Conservation (phyloP, 768 basidiomycete genomes). For the Lentinula detonsa region DNA sequence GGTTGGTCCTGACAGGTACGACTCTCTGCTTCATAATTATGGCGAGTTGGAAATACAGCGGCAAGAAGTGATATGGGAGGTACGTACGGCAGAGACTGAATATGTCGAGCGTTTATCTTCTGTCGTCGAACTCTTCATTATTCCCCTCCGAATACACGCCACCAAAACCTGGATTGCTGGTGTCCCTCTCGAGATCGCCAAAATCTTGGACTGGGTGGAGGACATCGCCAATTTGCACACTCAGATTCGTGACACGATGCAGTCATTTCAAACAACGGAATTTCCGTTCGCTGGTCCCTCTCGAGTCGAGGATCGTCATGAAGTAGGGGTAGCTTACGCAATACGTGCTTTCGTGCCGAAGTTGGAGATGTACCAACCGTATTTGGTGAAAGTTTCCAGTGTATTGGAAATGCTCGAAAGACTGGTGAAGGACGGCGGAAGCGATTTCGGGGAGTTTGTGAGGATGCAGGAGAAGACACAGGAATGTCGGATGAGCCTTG, state of each 20-base stretch:
- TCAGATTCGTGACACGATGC: slow-evolving; percentile 48
- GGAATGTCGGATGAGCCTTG: slow-evolving; percentile 46
- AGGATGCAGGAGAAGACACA: slow-evolving; percentile 52
- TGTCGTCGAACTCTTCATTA: slow-evolving; percentile 68
- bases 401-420: slow-evolving; percentile 48
- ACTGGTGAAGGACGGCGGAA: slow-evolving; percentile 41
- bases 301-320: slow-evolving; percentile 29
- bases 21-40: slow-evolving; percentile 28
- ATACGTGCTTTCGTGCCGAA: slow-evolving; percentile 57
- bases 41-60: slow-evolving; percentile 51
- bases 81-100: slow-evolving; percentile 59
- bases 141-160: slow-evolving; percentile 69
- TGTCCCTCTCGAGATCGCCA: slow-evolving; percentile 62
- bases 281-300: slow-evolving; percentile 16
- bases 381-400: slow-evolving; percentile 66
- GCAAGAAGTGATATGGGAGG: slow-evolving; percentile 63
- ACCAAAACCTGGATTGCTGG: slow-evolving; percentile 76
- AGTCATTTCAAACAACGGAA: slow-evolving; percentile 32
- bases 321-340: slow-evolving; percentile 41
- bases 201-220: slow-evolving; percentile 84
- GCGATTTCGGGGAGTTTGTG: slow-evolving; percentile 84
- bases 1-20: slow-evolving; percentile 24
- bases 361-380: slow-evolving; percentile 84
- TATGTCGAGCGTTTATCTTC: slow-evolving; percentile 64
- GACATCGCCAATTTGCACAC: slow-evolving; percentile 77